phyloP scores from a whole-genome alignment of 179 eudicot genomes.

The Camellia oleifera region DNA sequence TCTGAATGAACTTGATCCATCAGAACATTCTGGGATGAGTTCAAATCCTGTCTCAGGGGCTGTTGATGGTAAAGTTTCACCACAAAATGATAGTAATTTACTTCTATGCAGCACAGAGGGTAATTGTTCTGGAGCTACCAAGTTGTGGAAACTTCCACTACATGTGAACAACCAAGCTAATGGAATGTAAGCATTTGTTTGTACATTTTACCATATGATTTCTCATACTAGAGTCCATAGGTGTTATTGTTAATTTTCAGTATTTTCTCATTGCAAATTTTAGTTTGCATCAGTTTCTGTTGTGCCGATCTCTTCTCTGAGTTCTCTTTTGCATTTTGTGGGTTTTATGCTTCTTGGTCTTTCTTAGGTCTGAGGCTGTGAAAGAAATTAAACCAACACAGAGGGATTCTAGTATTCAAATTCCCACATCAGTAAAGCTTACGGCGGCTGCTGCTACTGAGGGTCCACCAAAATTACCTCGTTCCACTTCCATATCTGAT shows the following conservation, averaged over 20 bases:
- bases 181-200: constrained; percentile 40
- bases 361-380: constrained; percentile 39
- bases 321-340: neutral
- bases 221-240: neutral
- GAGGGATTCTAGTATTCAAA: constrained; percentile 21
- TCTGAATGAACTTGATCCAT: constrained; percentile 19
- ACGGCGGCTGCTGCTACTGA: constrained; percentile 23
- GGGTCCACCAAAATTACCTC: constrained; percentile 25
- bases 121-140: constrained; percentile 22
- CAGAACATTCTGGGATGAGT: constrained; percentile 18
- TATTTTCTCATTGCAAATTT: neutral
- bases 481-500: constrained; percentile 42
- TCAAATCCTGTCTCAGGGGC: constrained; percentile 22
- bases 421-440: constrained; percentile 27
- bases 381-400: constrained; percentile 29
- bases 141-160: constrained; percentile 20
- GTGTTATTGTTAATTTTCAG: neutral
- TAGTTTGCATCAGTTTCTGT: neutral
- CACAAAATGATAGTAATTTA: constrained; percentile 18
- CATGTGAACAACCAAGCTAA: constrained; percentile 27
- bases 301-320: neutral
- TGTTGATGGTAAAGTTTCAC: constrained; percentile 26
- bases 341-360: constrained; percentile 5
- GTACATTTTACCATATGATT: neutral
- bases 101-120: constrained; percentile 18